phyloP scores from a whole-genome alignment of 306 rosid genomes.

The Arachis hypogaea region DNA sequence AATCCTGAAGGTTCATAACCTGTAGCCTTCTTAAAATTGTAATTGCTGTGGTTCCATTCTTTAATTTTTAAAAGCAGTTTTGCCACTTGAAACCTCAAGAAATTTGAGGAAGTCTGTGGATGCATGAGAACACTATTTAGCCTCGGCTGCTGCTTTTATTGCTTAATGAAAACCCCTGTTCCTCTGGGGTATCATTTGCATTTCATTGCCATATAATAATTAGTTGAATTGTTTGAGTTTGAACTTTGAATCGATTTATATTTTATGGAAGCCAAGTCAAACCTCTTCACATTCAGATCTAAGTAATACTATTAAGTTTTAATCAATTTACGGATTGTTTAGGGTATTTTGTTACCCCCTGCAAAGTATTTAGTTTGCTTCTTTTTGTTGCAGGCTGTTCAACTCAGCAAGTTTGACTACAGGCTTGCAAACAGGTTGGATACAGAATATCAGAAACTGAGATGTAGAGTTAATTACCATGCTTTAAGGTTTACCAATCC shows the following conservation, averaged over 20 bases:
- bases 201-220: not conserved
- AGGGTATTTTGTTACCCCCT: conserved; percentile 30
- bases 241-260: not conserved
- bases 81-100: not conserved
- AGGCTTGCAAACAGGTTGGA: conserved; percentile 94
- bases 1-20: not conserved
- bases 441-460: conserved; percentile 86
- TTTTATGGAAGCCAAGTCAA: not conserved
- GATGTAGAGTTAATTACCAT: conserved; percentile 97
- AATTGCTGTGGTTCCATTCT: not conserved
- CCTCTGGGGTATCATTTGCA: not conserved
- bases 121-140: not conserved
- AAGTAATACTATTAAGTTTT: not conserved
- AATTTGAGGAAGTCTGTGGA: not conserved
- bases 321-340: conserved; percentile 31
- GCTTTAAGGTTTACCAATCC: conserved; percentile 80
- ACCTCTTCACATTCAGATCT: not conserved
- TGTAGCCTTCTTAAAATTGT: not conserved
- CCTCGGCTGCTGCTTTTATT: conserved; percentile 15
- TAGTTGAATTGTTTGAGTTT: conserved; percentile 14
- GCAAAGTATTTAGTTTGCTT: conserved; percentile 32
- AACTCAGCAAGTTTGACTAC: conserved; percentile 95
- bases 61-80: not conserved
- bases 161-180: not conserved
- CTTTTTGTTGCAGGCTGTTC: conserved; percentile 78